Conservation (phyloP, 2,329 filamentous ascomycete species). For the Blastomyces silverae region DNA sequence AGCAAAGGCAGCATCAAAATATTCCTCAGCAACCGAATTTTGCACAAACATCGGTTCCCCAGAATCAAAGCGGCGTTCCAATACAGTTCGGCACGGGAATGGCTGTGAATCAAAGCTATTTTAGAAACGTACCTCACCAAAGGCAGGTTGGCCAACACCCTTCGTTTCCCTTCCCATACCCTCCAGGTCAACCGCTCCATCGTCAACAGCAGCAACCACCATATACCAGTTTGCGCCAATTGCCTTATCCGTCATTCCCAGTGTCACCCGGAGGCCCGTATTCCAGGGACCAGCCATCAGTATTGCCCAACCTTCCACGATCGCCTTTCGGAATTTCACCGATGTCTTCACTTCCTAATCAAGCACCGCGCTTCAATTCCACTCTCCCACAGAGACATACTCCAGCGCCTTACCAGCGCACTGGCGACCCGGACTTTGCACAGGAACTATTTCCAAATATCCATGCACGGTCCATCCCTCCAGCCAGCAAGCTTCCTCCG, state of each 20-base stretch:
- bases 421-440: conserved; percentile 42
- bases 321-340: not conserved
- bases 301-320: not conserved
- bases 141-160: conserved; percentile 39
- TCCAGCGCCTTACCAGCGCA: conserved; percentile 43
- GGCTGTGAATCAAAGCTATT: conserved; percentile 40
- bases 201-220: conserved; percentile 1
- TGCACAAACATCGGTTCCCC: conserved; percentile 18
- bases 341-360: not conserved
- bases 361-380: not conserved
- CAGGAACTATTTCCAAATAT: conserved; percentile 31
- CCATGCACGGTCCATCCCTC: conserved; percentile 46
- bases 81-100: not conserved
- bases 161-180: not conserved
- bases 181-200: conserved; percentile 1
- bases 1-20: not conserved
- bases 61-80: conserved; percentile 49
- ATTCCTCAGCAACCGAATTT: conserved; percentile 1
- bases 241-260: conserved; percentile 1
- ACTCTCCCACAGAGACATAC: conserved; percentile 11
- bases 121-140: conserved; percentile 44
- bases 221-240: not conserved
- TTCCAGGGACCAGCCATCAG: not conserved
- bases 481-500: conserved; percentile 52
- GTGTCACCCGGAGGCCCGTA: not conserved